Conservation (phyloP, 1,139 yeast species). For the Pichia sp. region DNA sequence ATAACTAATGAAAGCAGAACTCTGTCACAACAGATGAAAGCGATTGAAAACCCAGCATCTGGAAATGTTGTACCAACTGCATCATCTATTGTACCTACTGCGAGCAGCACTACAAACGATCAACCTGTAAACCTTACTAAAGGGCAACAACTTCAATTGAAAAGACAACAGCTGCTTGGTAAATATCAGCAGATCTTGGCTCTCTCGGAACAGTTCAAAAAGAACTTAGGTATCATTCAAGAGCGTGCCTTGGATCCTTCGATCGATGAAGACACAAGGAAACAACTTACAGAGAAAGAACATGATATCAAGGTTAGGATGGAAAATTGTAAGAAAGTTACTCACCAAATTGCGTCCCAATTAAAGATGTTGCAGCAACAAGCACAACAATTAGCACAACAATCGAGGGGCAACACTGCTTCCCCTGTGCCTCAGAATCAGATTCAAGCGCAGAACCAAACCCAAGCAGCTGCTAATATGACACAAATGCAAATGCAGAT, state of each 20-base stretch:
- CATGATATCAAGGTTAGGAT: constrained; percentile 24
- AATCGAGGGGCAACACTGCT: constrained; percentile 2
- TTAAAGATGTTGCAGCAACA: constrained; percentile 22
- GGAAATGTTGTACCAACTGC: neutral
- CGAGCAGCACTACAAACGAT: neutral
- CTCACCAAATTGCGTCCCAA: constrained; percentile 25
- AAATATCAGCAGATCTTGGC: constrained; percentile 29
- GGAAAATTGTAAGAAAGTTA: constrained; percentile 27
- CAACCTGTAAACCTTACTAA: constrained; percentile 8
- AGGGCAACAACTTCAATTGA: constrained; percentile 18
- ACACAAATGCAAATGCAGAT: constrained; percentile 3
- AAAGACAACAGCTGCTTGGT: constrained; percentile 24
- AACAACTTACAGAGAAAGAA: constrained; percentile 25
- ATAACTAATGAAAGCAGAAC: constrained; percentile 6
- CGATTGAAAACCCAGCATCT: neutral
- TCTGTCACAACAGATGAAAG: constrained; percentile 9
- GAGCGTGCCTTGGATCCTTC: constrained; percentile 31
- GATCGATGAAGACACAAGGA: constrained; percentile 28
- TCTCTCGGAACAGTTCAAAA: constrained; percentile 37
- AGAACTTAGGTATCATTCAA: constrained; percentile 33
- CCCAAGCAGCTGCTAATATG: constrained; percentile 4
- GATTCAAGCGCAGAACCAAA: constrained; percentile 7
- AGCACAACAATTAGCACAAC: constrained; percentile 9
- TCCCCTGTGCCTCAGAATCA: constrained; percentile 4
- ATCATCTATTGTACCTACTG: neutral